phyloP scores from a whole-genome alignment of 768 basidiomycete species.

The Coprinopsis cinerea region DNA sequence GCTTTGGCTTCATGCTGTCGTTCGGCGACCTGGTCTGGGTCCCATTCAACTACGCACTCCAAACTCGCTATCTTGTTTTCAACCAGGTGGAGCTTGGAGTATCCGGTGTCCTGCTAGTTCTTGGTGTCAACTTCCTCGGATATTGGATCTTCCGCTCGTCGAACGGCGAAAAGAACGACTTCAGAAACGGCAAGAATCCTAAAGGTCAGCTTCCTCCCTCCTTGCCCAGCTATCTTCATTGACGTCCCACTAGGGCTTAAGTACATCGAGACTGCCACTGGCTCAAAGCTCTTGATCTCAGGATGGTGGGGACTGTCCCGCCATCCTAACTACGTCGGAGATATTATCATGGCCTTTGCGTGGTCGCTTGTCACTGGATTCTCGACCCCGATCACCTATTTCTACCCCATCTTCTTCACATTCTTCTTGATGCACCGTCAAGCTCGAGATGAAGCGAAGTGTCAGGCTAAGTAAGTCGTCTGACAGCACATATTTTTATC shows the following conservation, averaged over 20 bases:
- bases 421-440: constrained; percentile 90
- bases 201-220: constrained; percentile 59
- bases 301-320: constrained; percentile 97
- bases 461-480: constrained; percentile 70
- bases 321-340: constrained; percentile 90
- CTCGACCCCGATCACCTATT: constrained; percentile 90
- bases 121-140: constrained; percentile 62
- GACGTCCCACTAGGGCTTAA: constrained; percentile 51
- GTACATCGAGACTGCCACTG: constrained; percentile 75
- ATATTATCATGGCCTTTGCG: constrained; percentile 82
- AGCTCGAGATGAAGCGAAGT: constrained; percentile 85
- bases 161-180: constrained; percentile 94
- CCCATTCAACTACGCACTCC: constrained; percentile 89
- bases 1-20: constrained; percentile 97
- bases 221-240: not conserved
- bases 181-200: constrained; percentile 88
- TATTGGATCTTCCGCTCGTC: constrained; percentile 87
- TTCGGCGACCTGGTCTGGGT: constrained; percentile 92
- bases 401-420: constrained; percentile 85
- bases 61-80: constrained; percentile 92
- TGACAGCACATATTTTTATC: not conserved
- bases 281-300: constrained; percentile 85
- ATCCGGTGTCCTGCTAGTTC: constrained; percentile 46
- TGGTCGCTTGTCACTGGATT: constrained; percentile 95
- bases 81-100: constrained; percentile 73